Base-by-base conservation (phyloP, 805 yeast species). In the Tetrapisispora fleetii region DNA sequence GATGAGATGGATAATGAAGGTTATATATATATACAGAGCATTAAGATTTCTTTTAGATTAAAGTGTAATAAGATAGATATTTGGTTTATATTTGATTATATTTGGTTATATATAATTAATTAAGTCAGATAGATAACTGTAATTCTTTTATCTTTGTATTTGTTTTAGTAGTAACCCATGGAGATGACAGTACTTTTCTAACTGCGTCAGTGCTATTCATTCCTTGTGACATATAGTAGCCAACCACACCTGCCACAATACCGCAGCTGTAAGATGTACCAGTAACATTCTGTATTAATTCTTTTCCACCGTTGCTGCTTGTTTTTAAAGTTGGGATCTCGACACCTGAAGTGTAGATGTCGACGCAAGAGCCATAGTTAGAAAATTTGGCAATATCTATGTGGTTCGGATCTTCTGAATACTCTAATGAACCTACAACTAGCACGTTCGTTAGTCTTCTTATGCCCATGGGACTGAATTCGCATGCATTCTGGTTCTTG, bases 351-450 rank as follows among this genome's bases (percentile, higher is more conserved):
- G 96, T 88, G 66, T 85, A 83, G 1, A 87, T 72, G 59, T 87
- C 88, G 8, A 90, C 95, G 64, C 97, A 91, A n/a, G 73, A 70
- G 0, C 98, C 97, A 89, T 90, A 86, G 60, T 91, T 90, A n/a
- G 93, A 78, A 58, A 91, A 90, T 13, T 75, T 59, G 0, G 97
- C 95, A 35, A 89, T 71, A 2, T 71, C 56, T 6, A 73, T 73
- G n/a, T n/a, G 5, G 16, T 9, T 18, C 8, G 16, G 21, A 18
- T 74, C 60, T 35, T 42, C 46, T 13, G 42, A 30, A 11, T 40
- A 30, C 58, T 88, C 91, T 45, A 89, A 79, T 3, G 96, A 95
- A 1, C 96, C 97, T 9, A 90, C 95, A 0, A 95, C 80, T 3
- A 87, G 77, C 8, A 51, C 43, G 35, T 50, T 51, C 5, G 40